Evolutionary conservation across 495 filamentous ascomycete genomes (phyloP).

Genomic region (Penicillium manginii): DNA sequence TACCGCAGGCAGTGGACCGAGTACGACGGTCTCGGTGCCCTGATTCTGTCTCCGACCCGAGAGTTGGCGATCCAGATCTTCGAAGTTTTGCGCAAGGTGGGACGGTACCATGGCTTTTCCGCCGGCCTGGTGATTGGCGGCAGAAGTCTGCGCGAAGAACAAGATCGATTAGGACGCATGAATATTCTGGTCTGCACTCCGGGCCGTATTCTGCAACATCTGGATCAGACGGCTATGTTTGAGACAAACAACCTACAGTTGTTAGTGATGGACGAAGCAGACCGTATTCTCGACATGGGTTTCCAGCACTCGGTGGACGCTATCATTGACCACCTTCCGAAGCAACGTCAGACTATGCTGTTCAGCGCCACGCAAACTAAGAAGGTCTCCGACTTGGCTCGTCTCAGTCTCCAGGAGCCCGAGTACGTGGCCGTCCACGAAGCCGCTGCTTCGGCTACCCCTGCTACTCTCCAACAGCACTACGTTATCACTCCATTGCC

Average conservation of each 20-base stretch:
- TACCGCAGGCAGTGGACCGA: conserved; percentile 89
- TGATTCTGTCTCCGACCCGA: conserved; percentile 92
- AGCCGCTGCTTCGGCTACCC: conserved; percentile 77
- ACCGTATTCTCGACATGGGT: conserved; percentile 97
- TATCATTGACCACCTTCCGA: conserved; percentile 89
- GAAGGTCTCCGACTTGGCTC: conserved; percentile 87
- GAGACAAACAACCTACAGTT: conserved; percentile 90
- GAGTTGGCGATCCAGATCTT: conserved; percentile 98
- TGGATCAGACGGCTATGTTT: conserved; percentile 91
- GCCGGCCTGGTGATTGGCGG: conserved; percentile 96
- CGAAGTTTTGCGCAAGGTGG: conserved; percentile 88
- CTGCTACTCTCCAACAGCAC: conserved; percentile 82
- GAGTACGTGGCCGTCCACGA: conserved; percentile 97
- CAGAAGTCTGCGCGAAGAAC: conserved; percentile 86
- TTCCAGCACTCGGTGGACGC: conserved; percentile 92
- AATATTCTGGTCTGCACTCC: conserved; percentile 98
- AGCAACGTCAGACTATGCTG: conserved; percentile 84
- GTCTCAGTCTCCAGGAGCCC: conserved; percentile 84
- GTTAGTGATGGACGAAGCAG: conserved; percentile 93
- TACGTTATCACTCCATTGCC: conserved; percentile 83
- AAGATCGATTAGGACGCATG: conserved; percentile 85
- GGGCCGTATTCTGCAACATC: conserved; percentile 91
- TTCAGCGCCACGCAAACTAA: conserved; percentile 98
- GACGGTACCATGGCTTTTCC: conserved; percentile 86
- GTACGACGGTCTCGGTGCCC: conserved; percentile 85